These are phyloP conservation scores for Ascochyta fabae DNA, from an alignment of 2,329 filamentous ascomycete species.

Conservation along the genomic window DNA sequence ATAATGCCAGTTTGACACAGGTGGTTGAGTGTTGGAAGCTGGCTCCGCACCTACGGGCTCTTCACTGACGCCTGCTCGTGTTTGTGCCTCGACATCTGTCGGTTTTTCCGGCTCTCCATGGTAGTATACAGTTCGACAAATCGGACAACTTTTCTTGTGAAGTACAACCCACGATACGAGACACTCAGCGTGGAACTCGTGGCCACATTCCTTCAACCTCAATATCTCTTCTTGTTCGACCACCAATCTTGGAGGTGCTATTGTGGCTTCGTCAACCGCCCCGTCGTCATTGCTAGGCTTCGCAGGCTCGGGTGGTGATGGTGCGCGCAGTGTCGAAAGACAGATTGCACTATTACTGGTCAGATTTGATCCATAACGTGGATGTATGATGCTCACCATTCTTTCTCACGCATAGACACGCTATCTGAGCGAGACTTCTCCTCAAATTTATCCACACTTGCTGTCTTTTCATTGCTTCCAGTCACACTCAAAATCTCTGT, in stretches of 20 bases:
- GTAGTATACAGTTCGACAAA: constrained; percentile 40
- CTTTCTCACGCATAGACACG: constrained; percentile 30
- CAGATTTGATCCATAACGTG: background rate
- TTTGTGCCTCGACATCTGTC: constrained; percentile 23
- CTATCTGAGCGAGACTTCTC: constrained; percentile 14
- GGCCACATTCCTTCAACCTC: constrained; percentile 33
- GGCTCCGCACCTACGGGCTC: background rate
- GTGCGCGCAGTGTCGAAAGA: constrained; percentile 37
- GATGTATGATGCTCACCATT: constrained; percentile 30
- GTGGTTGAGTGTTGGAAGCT: background rate
- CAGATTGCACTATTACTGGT: constrained; percentile 38
- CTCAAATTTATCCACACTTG: constrained; percentile 7
- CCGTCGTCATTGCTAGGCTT: constrained; percentile 22
- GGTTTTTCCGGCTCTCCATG: constrained; percentile 27
- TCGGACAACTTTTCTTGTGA: constrained; percentile 41
- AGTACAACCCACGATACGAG: constrained; percentile 40
- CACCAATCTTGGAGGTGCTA: constrained; percentile 1
- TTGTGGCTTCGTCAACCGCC: constrained; percentile 12
- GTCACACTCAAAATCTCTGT: constrained; percentile 25
- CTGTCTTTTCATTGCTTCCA: constrained; percentile 1
- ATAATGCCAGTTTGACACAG: constrained; percentile 15
- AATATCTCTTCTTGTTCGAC: constrained; percentile 31
- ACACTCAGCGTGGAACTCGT: constrained; percentile 44
- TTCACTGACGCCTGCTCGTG: background rate
- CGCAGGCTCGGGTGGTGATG: constrained; percentile 36